Percentiles rank a stretch among this genome's conserved stretches.
Evolutionary conservation across 2,329 filamentous ascomycete genomes (phyloP).

Genomic region (Cytospora piceicola): DNA sequence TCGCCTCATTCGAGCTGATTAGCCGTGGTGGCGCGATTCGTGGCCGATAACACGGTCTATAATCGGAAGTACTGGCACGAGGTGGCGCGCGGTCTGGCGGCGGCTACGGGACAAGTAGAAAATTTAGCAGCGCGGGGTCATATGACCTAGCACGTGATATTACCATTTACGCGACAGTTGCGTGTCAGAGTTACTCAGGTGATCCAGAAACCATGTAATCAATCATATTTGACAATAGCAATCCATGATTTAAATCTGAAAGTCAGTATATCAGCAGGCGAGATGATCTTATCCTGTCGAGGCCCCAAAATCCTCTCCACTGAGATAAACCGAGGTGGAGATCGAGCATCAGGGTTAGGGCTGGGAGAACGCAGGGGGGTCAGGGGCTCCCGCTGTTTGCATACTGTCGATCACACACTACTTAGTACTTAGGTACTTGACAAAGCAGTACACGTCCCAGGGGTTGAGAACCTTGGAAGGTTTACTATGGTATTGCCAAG

Average conservation of each 20-base stretch:
- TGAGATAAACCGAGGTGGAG: not conserved
- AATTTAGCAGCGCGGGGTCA: conserved; percentile 5
- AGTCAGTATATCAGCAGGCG: not conserved
- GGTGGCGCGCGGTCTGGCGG: not conserved
- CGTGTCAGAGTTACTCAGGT: not conserved
- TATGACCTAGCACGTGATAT: conserved; percentile 12
- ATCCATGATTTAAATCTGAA: not conserved
- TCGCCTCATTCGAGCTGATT: not conserved
- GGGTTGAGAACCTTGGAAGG: too few species aligned
- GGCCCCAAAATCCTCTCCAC: too few species aligned
- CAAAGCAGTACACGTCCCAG: too few species aligned
- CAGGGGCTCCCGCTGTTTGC: too few species aligned
- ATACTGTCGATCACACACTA: too few species aligned
- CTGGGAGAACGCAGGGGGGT: too few species aligned
- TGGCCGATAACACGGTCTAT: not conserved
- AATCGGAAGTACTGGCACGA: not conserved
- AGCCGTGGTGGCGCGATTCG: not conserved
- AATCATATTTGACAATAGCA: not conserved
- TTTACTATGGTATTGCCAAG: too few species aligned
- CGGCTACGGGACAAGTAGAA: not conserved
- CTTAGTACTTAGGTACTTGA: too few species aligned
- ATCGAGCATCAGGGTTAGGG: not conserved
- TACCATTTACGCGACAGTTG: not conserved
- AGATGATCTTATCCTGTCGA: not conserved
- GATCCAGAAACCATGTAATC: not conserved